These are phyloP conservation scores for Microascus cirrosus DNA, from an alignment of 2,329 filamentous ascomycete genomes.

Conservation along the genomic window DNA sequence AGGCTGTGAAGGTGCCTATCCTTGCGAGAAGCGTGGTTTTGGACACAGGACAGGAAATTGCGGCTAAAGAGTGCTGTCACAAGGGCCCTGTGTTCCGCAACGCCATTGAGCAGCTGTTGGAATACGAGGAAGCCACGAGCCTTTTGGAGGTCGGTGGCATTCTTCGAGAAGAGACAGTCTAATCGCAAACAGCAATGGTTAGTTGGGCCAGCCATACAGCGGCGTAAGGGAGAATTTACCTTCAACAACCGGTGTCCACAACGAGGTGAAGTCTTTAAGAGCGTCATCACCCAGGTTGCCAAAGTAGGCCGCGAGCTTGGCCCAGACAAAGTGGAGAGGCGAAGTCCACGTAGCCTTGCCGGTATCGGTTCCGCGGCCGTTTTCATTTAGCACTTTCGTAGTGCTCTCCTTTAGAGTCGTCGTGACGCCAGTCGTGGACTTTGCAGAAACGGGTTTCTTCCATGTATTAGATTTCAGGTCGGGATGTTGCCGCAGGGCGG, in stretches of 20 bases:
- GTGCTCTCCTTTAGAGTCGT: slow-evolving; percentile 66
- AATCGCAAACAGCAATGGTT: background rate
- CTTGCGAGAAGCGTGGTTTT: slow-evolving; percentile 68
- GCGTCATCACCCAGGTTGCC: slow-evolving; percentile 22
- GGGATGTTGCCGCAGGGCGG: slow-evolving; percentile 52
- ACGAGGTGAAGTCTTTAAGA: slow-evolving; percentile 51
- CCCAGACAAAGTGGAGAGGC: slow-evolving; percentile 81
- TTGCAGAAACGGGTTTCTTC: slow-evolving; percentile 62
- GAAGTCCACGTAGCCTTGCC: slow-evolving; percentile 67
- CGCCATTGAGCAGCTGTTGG: slow-evolving; percentile 55
- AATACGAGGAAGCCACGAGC: slow-evolving; percentile 86
- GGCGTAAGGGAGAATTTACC: slow-evolving; percentile 37
- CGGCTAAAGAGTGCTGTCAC: slow-evolving; percentile 60
- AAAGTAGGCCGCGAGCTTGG: slow-evolving; percentile 53
- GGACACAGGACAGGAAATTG: slow-evolving; percentile 70
- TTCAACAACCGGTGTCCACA: slow-evolving; percentile 82
- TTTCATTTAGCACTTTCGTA: slow-evolving; percentile 27
- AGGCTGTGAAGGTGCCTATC: slow-evolving; percentile 72
- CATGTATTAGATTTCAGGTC: slow-evolving; percentile 58
- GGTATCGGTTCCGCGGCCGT: slow-evolving; percentile 24
- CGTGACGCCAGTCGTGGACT: slow-evolving; percentile 57
- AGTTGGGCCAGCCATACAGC: background rate
- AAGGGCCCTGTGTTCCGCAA: slow-evolving; percentile 32
- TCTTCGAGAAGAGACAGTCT: slow-evolving; percentile 76
- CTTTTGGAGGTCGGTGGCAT: slow-evolving; percentile 78